Evolutionary conservation across 257 asterid genomes (phyloP), one percentile per base, ranked within the genome.

Genomic region (Solanum pennellii): DNA sequence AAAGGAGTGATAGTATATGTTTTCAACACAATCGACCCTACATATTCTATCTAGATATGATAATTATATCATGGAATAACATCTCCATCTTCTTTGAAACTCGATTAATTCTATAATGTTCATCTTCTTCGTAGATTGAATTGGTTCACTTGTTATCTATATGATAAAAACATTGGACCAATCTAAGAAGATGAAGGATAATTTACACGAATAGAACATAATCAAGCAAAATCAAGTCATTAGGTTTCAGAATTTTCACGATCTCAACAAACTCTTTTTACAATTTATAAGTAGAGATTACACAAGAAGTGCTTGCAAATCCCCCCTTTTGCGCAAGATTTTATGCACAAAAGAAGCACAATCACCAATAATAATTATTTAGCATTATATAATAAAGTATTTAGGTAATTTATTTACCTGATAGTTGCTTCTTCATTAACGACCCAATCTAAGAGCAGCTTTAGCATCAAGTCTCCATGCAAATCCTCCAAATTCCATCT

Each of bases 401-500:
- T 74, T 39, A 21, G 45, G 29, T 37, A 21, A 37, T 37, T 73
- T 42, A 49, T 11, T 82, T 82, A 82, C 85, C 85, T 82, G 85
- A 39, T 25, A 25, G 84, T 59, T 65, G 72, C 33, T 11, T n/a
- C 72, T 14, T 65, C 33, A 25, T 65, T n/a, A 65, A 65, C 91
- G 91, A 18, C 93, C 94, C 86, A 92, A 85, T 37, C 89, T 86
- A 18, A 92, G 93, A 23, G 93, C 94, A 84, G 94, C 92, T 74
- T 79, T 83, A 21, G 90, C 86, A 49, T 92, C 94, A 59, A 92
- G 88, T 86, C 94, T 88, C 94, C 94, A 92, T 87, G 94, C 94
- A 89, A 89, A 91, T 86, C 94, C 93, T 23, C 94, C 94, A 84
- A 87, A 91, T 6, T 92, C 94, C 94, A 92, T 92, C 90, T 86